These are phyloP conservation scores for Nemophila menziesii DNA, from an alignment of 257 asterid genomes.

Conservation along the genomic window DNA sequence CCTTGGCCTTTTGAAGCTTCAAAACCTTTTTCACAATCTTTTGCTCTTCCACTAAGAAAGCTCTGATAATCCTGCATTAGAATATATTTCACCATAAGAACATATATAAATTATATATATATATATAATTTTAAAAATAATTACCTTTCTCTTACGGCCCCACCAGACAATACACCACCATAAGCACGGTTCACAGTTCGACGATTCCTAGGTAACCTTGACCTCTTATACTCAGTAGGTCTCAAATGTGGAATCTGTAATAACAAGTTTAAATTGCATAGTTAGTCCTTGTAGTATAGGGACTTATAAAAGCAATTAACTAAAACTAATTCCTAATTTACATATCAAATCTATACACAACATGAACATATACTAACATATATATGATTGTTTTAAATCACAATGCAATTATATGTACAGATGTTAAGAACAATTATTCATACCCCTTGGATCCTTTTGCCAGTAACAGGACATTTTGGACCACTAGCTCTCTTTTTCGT, in stretches of 20 bases:
- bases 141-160: constrained; percentile 62
- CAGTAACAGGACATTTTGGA: constrained; percentile 79
- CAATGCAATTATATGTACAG: no score
- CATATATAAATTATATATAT: no score
- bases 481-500: constrained; percentile 81
- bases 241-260: constrained; percentile 68
- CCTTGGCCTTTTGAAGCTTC: constrained; percentile 64
- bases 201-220: constrained; percentile 55
- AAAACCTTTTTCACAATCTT: constrained; percentile 61
- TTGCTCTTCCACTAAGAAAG: constrained; percentile 69
- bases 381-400: no score
- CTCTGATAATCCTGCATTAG: constrained; percentile 45
- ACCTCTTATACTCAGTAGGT: constrained; percentile 72
- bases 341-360: not conserved
- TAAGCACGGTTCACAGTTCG: constrained; percentile 69
- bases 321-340: no score
- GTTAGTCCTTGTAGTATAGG: no score
- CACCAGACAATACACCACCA: constrained; percentile 61
- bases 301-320: constrained; percentile 3
- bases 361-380: not conserved
- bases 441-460: constrained; percentile 88
- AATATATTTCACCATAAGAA: no score
- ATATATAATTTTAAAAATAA: no score
- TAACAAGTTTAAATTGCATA: no score
- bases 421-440: not conserved